phyloP scores from a whole-genome alignment of 768 basidiomycete genomes.

The Leccinellum luteum region DNA sequence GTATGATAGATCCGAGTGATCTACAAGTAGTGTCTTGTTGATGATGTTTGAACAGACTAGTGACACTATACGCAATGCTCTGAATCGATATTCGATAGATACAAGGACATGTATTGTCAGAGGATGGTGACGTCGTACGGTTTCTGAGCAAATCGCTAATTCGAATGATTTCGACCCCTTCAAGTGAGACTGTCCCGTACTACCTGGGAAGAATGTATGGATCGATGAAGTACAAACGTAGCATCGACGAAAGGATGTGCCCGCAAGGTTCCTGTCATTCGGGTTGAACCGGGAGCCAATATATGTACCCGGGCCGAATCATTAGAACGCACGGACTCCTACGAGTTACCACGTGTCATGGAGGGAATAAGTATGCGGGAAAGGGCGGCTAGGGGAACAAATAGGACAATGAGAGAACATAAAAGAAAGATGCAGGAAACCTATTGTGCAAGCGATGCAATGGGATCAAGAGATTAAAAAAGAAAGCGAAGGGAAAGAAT shows the following conservation, averaged over 20 bases:
- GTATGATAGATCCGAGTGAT: neutral
- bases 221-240: neutral
- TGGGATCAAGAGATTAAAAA: neutral
- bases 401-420: neutral
- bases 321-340: slow-evolving; percentile 6
- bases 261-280: neutral
- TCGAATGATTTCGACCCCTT: neutral
- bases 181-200: neutral
- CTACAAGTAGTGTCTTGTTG: neutral
- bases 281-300: neutral
- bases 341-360: neutral
- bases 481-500: neutral
- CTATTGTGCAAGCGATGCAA: neutral
- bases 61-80: no score
- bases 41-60: neutral
- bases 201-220: neutral
- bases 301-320: neutral
- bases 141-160: neutral
- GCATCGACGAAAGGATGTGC: neutral
- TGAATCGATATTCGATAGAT: neutral
- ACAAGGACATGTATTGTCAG: neutral
- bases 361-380: slow-evolving; percentile 3
- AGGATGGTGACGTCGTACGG: neutral
- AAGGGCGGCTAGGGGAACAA: slow-evolving; percentile 1
- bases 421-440: slow-evolving; percentile 1